These are phyloP conservation scores for Marvania coccoides DNA, from an alignment of 139 green algal genomes.

Conservation along the genomic window DNA sequence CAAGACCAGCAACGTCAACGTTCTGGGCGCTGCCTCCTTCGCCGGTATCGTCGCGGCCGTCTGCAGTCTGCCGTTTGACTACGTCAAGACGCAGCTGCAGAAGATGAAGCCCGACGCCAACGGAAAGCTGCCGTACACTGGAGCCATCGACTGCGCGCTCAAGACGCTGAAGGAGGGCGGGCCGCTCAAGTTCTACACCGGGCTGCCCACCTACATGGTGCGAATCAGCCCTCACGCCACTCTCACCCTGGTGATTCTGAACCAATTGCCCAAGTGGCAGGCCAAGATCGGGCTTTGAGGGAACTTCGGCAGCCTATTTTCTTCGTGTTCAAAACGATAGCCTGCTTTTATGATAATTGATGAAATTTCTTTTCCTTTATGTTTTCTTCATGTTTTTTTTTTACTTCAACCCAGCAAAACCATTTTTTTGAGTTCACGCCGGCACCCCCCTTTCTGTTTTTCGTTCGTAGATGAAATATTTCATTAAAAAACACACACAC, in stretches of 20 bases:
- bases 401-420: background rate
- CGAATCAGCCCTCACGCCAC: constrained; percentile 89
- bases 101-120: constrained; percentile 84
- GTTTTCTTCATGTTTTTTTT: background rate
- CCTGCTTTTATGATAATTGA: too few species aligned
- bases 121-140: constrained; percentile 84
- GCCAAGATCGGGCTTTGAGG: constrained; percentile 72
- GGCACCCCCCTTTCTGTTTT: background rate
- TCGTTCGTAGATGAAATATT: background rate
- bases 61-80: constrained; percentile 96
- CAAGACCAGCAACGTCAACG: constrained; percentile 41
- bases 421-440: background rate
- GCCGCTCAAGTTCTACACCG: constrained; percentile 95
- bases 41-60: constrained; percentile 90
- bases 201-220: constrained; percentile 91
- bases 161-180: constrained; percentile 67
- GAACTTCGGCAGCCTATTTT: background rate
- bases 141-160: constrained; percentile 80
- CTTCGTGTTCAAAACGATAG: background rate
- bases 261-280: constrained; percentile 68
- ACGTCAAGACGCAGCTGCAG: constrained; percentile 93
- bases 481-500: background rate
- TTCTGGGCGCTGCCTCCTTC: constrained; percentile 66
- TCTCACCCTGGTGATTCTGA: constrained; percentile 87
- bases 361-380: background rate